A percentile compares a stretch with the other conserved stretches of the same genome.
These are phyloP conservation scores for Pouteria glomerata DNA, from an alignment of 148 eudicot genomes.

Conservation along the genomic window DNA sequence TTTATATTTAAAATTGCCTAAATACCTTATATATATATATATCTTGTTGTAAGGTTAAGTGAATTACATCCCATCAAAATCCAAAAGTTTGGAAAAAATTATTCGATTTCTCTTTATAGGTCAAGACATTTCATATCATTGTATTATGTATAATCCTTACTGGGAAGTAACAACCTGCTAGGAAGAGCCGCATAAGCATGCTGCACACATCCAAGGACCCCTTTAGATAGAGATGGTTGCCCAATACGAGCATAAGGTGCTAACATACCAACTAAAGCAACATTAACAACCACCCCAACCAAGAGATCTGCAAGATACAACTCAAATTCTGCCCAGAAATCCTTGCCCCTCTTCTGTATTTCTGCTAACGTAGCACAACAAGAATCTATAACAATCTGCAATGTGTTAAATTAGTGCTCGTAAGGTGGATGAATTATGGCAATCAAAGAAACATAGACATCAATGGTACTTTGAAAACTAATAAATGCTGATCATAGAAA, in stretches of 20 bases:
- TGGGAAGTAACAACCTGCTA: slow-evolving; percentile 43
- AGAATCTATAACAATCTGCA: slow-evolving; percentile 55
- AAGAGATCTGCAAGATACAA: slow-evolving; percentile 54
- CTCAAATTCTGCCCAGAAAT: slow-evolving; percentile 73
- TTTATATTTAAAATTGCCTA: no score
- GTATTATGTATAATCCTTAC: not conserved
- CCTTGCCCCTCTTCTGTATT: slow-evolving; percentile 60
- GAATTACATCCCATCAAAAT: not conserved
- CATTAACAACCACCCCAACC: slow-evolving; percentile 57
- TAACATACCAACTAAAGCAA: slow-evolving; percentile 70
- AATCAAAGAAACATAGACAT: not conserved
- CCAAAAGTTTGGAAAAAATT: not conserved
- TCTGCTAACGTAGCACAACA: slow-evolving; percentile 73
- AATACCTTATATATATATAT: no score
- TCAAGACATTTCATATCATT: not conserved
- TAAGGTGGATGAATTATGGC: not conserved
- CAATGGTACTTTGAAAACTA: not conserved
- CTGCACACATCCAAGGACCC: slow-evolving; percentile 40
- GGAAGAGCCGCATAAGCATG: slow-evolving; percentile 50
- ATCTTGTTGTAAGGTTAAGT: not conserved
- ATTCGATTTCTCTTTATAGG: not conserved
- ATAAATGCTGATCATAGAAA: not conserved
- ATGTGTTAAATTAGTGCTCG: not conserved
- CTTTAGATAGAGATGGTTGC: slow-evolving; percentile 35
- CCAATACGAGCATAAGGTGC: slow-evolving; percentile 75